Evolutionary conservation across 2,329 filamentous ascomycete species (phyloP).

Genomic region (Nemania sp.): DNA sequence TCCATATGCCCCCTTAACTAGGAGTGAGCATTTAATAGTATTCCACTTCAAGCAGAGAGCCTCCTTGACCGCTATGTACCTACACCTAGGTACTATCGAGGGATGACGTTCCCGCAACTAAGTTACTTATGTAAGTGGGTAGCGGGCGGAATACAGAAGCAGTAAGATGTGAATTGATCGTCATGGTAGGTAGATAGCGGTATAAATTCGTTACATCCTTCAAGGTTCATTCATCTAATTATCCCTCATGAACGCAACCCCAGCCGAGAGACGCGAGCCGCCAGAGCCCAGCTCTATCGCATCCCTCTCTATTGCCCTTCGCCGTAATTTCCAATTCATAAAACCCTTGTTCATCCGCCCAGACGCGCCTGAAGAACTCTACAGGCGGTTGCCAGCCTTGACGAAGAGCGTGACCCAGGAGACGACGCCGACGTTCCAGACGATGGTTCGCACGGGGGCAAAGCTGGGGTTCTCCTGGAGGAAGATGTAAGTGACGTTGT

Average conservation of each 20-base stretch:
- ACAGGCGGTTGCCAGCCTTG: slow-evolving; percentile 45
- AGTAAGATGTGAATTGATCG: too few species aligned
- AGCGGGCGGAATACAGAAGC: too few species aligned
- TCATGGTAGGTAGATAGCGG: too few species aligned
- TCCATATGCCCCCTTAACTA: too few species aligned
- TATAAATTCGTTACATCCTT: too few species aligned
- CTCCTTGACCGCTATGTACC: too few species aligned
- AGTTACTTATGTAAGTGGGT: too few species aligned
- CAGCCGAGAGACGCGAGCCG: neutral
- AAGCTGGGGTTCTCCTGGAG: slow-evolving; percentile 48
- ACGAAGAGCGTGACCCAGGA: slow-evolving; percentile 47
- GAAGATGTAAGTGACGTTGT: slow-evolving; percentile 50
- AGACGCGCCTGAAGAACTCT: neutral
- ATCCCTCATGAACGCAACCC: neutral
- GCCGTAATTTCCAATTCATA: too few species aligned
- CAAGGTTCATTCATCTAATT: neutral
- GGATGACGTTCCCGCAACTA: too few species aligned
- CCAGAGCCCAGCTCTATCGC: neutral
- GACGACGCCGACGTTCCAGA: slow-evolving; percentile 45
- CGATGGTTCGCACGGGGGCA: slow-evolving; percentile 44
- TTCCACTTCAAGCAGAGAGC: too few species aligned
- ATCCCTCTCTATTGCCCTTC: neutral
- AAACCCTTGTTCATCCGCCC: neutral
- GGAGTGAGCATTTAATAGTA: too few species aligned
- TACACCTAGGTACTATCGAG: too few species aligned